phyloP scores from a whole-genome alignment of 1,139 yeast species.

The Wickerhamiella infanticola region DNA sequence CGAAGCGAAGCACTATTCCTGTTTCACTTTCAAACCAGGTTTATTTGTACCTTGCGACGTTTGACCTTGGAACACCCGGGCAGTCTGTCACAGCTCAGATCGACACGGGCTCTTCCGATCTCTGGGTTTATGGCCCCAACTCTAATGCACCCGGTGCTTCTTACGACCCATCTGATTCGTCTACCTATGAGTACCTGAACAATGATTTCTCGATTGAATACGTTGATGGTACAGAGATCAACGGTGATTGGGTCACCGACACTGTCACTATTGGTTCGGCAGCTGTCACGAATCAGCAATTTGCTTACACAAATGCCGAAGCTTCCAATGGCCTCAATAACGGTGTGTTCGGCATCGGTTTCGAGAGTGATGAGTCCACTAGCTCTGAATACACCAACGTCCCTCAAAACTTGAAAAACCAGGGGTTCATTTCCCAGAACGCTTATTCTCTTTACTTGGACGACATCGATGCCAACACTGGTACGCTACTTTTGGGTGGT shows the following conservation, averaged over 20 bases:
- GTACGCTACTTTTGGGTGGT: constrained; percentile 43
- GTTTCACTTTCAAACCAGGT: not conserved
- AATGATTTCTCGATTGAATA: constrained; percentile 9
- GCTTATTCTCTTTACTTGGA: constrained; percentile 40
- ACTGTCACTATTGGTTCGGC: constrained; percentile 28
- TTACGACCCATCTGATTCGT: constrained; percentile 30
- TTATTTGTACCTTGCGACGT: constrained; percentile 7
- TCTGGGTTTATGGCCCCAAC: constrained; percentile 21
- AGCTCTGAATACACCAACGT: constrained; percentile 24
- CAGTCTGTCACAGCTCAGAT: constrained; percentile 24
- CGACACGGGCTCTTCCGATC: constrained; percentile 33
- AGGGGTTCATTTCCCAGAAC: constrained; percentile 31
- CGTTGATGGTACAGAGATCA: constrained; percentile 8
- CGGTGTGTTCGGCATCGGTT: constrained; percentile 10
- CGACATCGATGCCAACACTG: constrained; percentile 28
- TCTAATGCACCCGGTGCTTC: not conserved
- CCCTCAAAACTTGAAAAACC: constrained; percentile 33
- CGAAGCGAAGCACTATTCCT: not conserved
- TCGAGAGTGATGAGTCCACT: constrained; percentile 6
- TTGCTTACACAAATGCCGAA: constrained; percentile 11
- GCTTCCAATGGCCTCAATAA: constrained; percentile 5
- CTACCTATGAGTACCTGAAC: constrained; percentile 24
- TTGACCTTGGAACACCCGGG: constrained; percentile 28
- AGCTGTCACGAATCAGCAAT: constrained; percentile 26
- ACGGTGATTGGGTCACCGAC: constrained; percentile 11